Evolutionary conservation across 2,329 filamentous ascomycete genomes (phyloP), one percentile per base, ranked within the genome.

Genomic region (Fusarium stilboides): DNA sequence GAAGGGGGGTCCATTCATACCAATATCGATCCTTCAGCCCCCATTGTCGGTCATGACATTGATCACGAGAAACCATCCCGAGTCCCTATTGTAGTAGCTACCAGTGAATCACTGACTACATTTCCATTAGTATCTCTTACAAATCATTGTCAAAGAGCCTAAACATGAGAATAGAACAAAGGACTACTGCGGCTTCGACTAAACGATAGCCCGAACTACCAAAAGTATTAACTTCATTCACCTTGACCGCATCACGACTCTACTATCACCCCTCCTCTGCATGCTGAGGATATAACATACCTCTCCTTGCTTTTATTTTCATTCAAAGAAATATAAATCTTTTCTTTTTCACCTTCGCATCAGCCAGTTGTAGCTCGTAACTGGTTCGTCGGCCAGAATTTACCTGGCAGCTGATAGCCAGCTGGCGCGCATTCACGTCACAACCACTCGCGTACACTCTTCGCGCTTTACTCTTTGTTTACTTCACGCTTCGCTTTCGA

Each of bases 381-480:
- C 40, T n/a, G 37, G 40, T 36, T 56, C 42, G 44, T 37, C 69
- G 63, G 51, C 34, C 31, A 59, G 49, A 42, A 45, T 45, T 40
- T 49, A 31, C 19, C 52, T 57, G 49, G 40, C 66, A 68, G 57
- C 57, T 70, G 66, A 33, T 36, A n/a, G 34, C 51, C 66, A 63
- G 62, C 56, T 69, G 66, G 46, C 57, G 33, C 42, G 31, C 57
- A 63, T 68, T 56, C 66, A 70, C 52, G 14, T 57, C 45, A 19
- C n/a, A 47, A 49, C 10, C 20, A 37, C 44, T 13, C 33, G 44
- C 45, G 36, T 26, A 34, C 39, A 6, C 34, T 39, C 26, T 59
- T 53, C 26, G 22, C 33, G 31, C 45, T 14, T 37, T 24, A 28
- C 17, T 39, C 24, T 53, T 53, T 56, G 36, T 61, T 66, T 66